Evolutionary conservation across 345 rosid species (phyloP).

Genomic region (Mercurialis annua): DNA sequence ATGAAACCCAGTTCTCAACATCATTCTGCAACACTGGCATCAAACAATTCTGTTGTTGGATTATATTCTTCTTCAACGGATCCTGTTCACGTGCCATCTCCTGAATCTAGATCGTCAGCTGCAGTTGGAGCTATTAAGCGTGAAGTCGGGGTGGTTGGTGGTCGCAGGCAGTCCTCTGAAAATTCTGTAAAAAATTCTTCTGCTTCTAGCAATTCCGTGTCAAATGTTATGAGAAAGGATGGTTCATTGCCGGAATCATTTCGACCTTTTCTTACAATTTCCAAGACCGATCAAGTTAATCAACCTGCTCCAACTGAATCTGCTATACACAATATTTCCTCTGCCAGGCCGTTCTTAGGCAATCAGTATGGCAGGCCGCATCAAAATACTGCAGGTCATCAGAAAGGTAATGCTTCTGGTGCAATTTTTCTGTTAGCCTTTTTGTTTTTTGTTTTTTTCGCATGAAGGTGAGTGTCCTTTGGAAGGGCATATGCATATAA

Average conservation of each 20-base stretch:
- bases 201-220: slow-evolving; percentile 36
- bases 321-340: slow-evolving; percentile 35
- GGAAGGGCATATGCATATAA: background rate
- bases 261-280: slow-evolving; percentile 43
- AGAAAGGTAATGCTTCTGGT: slow-evolving; percentile 44
- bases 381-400: slow-evolving; percentile 54
- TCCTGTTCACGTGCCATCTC: slow-evolving; percentile 96
- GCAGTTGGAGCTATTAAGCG: slow-evolving; percentile 87
- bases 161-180: slow-evolving; percentile 55
- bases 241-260: slow-evolving; percentile 51
- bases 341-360: slow-evolving; percentile 43
- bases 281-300: slow-evolving; percentile 51
- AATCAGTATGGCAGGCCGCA: slow-evolving; percentile 54
- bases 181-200: slow-evolving; percentile 45
- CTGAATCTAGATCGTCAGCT: slow-evolving; percentile 69
- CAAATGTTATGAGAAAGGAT: slow-evolving; percentile 48
- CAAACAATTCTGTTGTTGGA: slow-evolving; percentile 72
- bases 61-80: slow-evolving; percentile 84
- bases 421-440: background rate
- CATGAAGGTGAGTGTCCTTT: background rate
- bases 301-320: slow-evolving; percentile 46
- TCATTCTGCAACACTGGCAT: slow-evolving; percentile 34
- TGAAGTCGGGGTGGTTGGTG: slow-evolving; percentile 83
- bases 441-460: background rate
- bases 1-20: slow-evolving; percentile 37